Evolutionary conservation across 495 filamentous ascomycete genomes (phyloP).

Genomic region (Lophium mytilinum): DNA sequence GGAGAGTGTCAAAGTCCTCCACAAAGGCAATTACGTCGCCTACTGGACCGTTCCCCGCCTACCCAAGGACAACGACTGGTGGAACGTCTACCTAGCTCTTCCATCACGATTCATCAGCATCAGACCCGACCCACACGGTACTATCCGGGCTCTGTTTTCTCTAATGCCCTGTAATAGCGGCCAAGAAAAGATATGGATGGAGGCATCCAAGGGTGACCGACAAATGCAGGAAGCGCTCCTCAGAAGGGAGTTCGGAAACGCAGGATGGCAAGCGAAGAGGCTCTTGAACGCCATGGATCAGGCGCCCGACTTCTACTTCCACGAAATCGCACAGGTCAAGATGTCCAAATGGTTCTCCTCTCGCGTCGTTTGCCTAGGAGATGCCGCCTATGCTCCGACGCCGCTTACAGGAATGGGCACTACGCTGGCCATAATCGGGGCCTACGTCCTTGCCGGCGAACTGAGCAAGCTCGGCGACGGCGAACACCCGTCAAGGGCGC

Average conservation of each 20-base stretch:
- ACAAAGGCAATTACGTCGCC: constrained; percentile 17
- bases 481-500: constrained; percentile 6
- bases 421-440: constrained; percentile 23
- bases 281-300: constrained; percentile 34
- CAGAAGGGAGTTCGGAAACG: constrained; percentile 34
- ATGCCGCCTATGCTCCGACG: constrained; percentile 25
- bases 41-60: constrained; percentile 23
- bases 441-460: constrained; percentile 30
- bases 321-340: constrained; percentile 36
- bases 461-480: constrained; percentile 14
- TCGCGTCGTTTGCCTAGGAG: constrained; percentile 26
- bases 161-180: constrained; percentile 29
- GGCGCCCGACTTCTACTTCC: constrained; percentile 44
- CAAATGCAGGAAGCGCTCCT: constrained; percentile 18
- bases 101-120: constrained; percentile 28
- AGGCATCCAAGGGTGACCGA: constrained; percentile 6
- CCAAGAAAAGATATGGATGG: constrained; percentile 26
- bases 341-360: constrained; percentile 15
- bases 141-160: constrained; percentile 18
- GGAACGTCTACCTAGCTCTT: constrained; percentile 32
- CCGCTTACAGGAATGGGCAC: constrained; percentile 29
- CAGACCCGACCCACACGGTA: constrained; percentile 24
- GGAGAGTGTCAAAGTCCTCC: constrained; percentile 8
- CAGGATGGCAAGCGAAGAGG: constrained; percentile 39
- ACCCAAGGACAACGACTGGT: constrained; percentile 31